Evolutionary conservation across 208 protist genomes (phyloP), one percentile per base, ranked within the genome.

Genomic region (Wallacemonas sp.): DNA sequence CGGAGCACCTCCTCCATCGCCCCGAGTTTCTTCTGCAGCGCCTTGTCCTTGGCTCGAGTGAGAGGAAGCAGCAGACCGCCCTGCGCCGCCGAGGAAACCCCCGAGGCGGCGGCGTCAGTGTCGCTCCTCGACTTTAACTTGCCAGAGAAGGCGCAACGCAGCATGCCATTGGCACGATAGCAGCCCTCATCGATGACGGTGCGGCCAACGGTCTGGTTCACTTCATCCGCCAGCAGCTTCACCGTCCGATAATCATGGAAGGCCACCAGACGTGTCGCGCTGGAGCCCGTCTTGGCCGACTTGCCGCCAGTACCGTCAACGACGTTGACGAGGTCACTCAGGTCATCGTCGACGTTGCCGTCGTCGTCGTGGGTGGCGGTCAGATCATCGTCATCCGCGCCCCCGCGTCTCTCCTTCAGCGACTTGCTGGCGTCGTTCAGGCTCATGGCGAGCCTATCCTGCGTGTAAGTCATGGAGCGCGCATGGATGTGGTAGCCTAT

Each of bases 201-300:
- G 5, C 71, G 68, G 21, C 84, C 84, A 13, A 93, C 46, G 0
- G 81, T 83, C 39, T 83, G 71, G 52, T 93, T 93, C 39, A 93
- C 76, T 68, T 93, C 81, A 21, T 93, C 81, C 8, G 80, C 81
- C 42, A 93, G 67, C 22, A 91, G 82, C 65, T 81, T 83, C 17
- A 93, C 84, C 15, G 79, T 71, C 41, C 84, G 76, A 71, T 85
- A 93, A 58, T 93, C 87, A 68, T 91, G 77, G 45, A 93, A 93
- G 22, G 83, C 83, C 46, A 93, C 74, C 12, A 85, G 62, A 54
- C 50, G 50, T 2, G 78, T 85, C 9, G 63, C 36, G 4, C 34
- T n/a, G 15, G 27, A 36, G 32, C 13, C 27, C 9, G 2, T 26
- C 3, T 53, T 54, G 34, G 21, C 33, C 57, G 61, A 34, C 24